Conservation (phyloP, 495 filamentous ascomycete genomes). For the Neurospora sp. region DNA sequence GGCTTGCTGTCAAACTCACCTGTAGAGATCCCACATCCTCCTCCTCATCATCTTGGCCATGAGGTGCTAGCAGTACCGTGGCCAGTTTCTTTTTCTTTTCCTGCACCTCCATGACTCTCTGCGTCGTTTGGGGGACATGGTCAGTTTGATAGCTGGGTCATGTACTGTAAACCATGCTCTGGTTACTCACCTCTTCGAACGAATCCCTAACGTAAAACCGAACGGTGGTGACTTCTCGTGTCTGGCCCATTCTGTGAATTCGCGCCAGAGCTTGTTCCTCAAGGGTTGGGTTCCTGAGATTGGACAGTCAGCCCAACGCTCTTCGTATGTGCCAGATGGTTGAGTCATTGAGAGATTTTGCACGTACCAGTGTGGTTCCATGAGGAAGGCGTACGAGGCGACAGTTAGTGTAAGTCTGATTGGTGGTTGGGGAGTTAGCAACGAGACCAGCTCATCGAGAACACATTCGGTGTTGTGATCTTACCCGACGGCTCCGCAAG, state of each 20-base stretch:
- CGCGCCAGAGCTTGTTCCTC: slow-evolving; percentile 33
- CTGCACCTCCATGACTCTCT: neutral
- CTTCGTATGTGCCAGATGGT: neutral
- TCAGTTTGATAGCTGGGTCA: neutral
- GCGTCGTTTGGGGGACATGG: neutral
- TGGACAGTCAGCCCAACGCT: neutral
- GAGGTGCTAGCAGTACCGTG: neutral
- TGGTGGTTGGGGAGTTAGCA: neutral
- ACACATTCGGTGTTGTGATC: neutral
- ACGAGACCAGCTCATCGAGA: neutral
- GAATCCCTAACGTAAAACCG: slow-evolving; percentile 24
- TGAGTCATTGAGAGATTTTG: too few relatives aligned
- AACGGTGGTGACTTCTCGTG: slow-evolving; percentile 28
- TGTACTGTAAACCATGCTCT: too few relatives aligned
- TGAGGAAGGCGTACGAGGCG: slow-evolving; percentile 30
- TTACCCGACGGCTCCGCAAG: slow-evolving; percentile 34
- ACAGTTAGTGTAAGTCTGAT: slow-evolving; percentile 26
- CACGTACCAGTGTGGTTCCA: slow-evolving; percentile 30
- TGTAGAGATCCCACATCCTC: neutral
- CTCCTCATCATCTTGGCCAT: neutral
- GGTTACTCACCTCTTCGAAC: slow-evolving; percentile 24
- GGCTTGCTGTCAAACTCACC: neutral
- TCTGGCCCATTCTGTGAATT: slow-evolving; percentile 30
- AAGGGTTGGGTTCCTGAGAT: slow-evolving; percentile 27
- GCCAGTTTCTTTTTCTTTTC: neutral